Percentiles rank a stretch among this genome's conserved stretches.
Evolutionary conservation across 768 basidiomycete species (phyloP).

Genomic region (Suillus occidentalis): DNA sequence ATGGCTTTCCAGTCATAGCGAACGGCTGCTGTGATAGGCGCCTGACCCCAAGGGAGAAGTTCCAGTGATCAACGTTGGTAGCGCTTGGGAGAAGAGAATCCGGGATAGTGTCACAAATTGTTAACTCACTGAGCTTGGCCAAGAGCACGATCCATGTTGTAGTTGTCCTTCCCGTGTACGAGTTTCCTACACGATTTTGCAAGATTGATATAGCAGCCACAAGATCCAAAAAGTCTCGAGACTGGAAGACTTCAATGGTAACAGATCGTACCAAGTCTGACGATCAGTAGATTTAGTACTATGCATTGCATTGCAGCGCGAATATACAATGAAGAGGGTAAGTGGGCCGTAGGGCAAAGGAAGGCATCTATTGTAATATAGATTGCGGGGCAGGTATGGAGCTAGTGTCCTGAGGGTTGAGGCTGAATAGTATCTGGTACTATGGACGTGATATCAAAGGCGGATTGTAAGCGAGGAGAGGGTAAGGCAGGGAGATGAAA

Average conservation of each 20-base stretch:
- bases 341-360: constrained; percentile 4
- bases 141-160: not conserved
- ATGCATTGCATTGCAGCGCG: constrained; percentile 31
- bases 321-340: constrained; percentile 40
- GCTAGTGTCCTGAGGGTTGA: constrained; percentile 5
- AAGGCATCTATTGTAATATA: constrained; percentile 4
- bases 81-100: not conserved
- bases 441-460: not conserved
- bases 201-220: not conserved
- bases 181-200: not conserved
- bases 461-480: not conserved
- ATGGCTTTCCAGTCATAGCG: not conserved
- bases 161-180: not conserved
- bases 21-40: not conserved
- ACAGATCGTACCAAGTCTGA: not conserved
- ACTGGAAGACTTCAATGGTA: not conserved
- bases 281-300: constrained; percentile 12
- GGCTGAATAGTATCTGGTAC: constrained; percentile 3
- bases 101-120: not conserved
- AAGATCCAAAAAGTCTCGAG: not conserved
- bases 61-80: not conserved
- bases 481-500: not conserved
- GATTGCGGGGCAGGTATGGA: not conserved
- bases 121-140: not conserved
- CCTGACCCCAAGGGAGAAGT: not conserved